Base-by-base conservation (phyloP, 2,329 filamentous ascomycete genomes). In the Venturia oleaginea region DNA sequence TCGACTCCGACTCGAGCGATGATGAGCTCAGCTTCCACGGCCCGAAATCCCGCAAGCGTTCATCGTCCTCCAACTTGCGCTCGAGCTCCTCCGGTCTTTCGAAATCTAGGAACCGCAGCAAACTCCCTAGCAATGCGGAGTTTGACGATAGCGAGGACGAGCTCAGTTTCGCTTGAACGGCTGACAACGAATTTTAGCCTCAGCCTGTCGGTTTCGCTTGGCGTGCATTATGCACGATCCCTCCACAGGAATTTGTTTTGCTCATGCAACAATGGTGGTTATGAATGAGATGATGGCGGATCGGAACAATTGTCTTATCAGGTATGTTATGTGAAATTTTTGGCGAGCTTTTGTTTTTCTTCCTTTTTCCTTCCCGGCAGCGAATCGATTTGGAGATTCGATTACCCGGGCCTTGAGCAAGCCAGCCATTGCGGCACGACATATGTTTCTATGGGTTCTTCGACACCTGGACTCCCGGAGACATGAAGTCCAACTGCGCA, bases 11-110 rank as follows among this genome's bases (percentile, higher is more conserved):
- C 13, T 32, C 30, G 4, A 60, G 59, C 59, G 59, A 60, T 30
- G 59, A 60, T 60, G 59, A 60, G n/a, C 51, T 57, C 15, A 57
- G 51, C 30, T 57, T 57, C 15, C 27, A 57, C 5, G 51, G 51
- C 15, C 51, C 51, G 15, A 19, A 11, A 57, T 57, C 27, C 30
- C 51, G 51, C 27, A 57, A 57, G 30, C 30, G 51, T 34, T 30
- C 51, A 57, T 34, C 15, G 51, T 57, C 27, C n/a, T n/a, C 51
- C 24, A 34, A n/a, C 15, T 57, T 57, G 51, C 51, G 30, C 27
- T n/a, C 51, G 8, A 57, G 51, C 51, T 57, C 51, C 4, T 57
- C 51, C 19, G 27, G 27, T 2, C 51, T 30, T 13, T 34, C 51
- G 15, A 32, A 22, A 15, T 57, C 6, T 7, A 17, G 34, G 30